A percentile compares a stretch with the other conserved stretches of the same genome.
Conservation (phyloP, 1,139 yeast species). For the Magnusiomyces ingens region DNA sequence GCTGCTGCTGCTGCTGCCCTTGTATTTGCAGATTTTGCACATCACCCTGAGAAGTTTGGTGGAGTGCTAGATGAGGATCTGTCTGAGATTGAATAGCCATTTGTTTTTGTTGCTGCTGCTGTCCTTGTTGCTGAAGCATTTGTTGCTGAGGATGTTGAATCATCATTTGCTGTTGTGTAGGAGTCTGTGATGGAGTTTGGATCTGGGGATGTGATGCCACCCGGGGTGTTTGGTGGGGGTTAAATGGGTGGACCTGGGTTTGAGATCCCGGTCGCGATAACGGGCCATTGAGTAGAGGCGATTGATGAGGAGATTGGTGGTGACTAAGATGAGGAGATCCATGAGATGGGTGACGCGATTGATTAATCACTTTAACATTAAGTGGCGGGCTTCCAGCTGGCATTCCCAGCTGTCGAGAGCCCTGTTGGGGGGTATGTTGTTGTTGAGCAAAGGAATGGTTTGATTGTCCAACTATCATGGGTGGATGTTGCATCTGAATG, state of each 20-base stretch:
- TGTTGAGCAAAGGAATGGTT: neutral
- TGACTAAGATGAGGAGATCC: constrained; percentile 1
- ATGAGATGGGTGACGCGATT: neutral
- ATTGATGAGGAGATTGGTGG: neutral
- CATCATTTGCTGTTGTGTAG: neutral
- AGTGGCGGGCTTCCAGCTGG: neutral
- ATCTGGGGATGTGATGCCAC: neutral
- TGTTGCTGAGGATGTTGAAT: neutral
- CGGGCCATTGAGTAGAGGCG: neutral
- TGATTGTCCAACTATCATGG: neutral
- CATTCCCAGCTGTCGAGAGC: neutral
- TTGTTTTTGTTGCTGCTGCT: constrained; percentile 12
- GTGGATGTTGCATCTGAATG: neutral
- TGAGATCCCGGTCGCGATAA: neutral
- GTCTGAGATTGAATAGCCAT: neutral
- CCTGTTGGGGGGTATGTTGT: neutral
- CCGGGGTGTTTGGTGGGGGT: no score
- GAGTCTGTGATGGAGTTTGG: neutral
- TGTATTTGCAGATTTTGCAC: constrained; percentile 1
- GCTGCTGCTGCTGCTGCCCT: constrained; percentile 15
- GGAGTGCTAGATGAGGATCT: no score
- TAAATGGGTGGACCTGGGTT: neutral
- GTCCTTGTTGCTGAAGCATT: neutral
- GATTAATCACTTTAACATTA: neutral
- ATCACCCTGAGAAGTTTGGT: neutral